Percentiles rank a stretch among this genome's conserved stretches.
These are phyloP conservation scores for Boletus subcaerulescens DNA, from an alignment of 768 basidiomycete species.

Conservation along the genomic window DNA sequence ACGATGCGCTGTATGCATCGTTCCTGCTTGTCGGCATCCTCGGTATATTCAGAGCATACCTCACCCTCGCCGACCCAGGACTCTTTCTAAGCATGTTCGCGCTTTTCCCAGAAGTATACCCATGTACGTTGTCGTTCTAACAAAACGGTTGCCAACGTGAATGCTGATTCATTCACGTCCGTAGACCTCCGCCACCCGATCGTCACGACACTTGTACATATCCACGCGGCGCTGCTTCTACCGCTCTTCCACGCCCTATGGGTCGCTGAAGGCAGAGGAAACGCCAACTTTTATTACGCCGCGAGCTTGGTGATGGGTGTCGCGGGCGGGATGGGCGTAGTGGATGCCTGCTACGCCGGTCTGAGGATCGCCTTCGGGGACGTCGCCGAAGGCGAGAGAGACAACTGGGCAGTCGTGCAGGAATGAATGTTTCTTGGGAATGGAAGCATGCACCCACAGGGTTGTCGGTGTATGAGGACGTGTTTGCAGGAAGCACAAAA, in stretches of 20 bases:
- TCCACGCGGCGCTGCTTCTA: constrained; percentile 81
- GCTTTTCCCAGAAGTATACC: constrained; percentile 80
- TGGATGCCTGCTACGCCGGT: constrained; percentile 84
- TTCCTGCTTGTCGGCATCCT: constrained; percentile 76
- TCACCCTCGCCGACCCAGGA: constrained; percentile 85
- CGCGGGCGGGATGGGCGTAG: constrained; percentile 76
- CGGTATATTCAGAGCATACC: constrained; percentile 88
- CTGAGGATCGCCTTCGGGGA: constrained; percentile 68
- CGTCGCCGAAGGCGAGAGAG: constrained; percentile 39
- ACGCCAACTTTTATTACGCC: constrained; percentile 98
- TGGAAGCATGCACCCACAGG: too few relatives aligned
- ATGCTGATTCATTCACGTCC: background rate
- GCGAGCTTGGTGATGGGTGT: constrained; percentile 91
- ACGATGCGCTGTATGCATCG: constrained; percentile 80
- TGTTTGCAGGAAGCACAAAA: too few relatives aligned
- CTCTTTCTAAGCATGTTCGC: constrained; percentile 78
- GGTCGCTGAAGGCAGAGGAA: constrained; percentile 88
- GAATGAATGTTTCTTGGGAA: constrained; percentile 12
- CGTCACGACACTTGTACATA: constrained; percentile 75
- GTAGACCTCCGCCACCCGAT: constrained; percentile 84
- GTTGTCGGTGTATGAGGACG: too few relatives aligned
- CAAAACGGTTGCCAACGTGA: too few relatives aligned
- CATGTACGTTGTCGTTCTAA: constrained; percentile 52
- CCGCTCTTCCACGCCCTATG: constrained; percentile 92
- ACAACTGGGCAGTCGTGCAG: constrained; percentile 30